phyloP scores from a whole-genome alignment of 176 grass and related monocot species.

The Pontederia crassipes region DNA sequence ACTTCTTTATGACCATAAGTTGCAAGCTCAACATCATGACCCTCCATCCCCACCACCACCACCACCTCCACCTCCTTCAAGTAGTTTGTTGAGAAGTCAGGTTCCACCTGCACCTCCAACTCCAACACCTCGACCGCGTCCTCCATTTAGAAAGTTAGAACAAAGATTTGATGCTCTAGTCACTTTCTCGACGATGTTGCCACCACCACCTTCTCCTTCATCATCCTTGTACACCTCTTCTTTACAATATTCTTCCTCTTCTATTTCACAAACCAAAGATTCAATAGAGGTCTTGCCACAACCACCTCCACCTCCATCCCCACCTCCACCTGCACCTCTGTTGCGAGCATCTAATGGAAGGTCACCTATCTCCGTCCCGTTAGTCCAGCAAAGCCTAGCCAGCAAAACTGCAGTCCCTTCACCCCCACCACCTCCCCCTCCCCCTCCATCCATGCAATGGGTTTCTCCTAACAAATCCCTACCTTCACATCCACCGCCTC shows the following conservation, averaged over 20 bases:
- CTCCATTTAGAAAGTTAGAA: no score
- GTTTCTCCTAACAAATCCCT: constrained; percentile 1
- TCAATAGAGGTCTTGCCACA: constrained; percentile 25
- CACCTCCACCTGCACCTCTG: constrained; percentile 4
- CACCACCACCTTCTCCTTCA: constrained; percentile 15
- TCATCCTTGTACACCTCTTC: constrained; percentile 1
- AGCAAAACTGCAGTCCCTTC: not conserved
- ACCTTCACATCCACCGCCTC: constrained; percentile 14
- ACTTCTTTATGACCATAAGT: not conserved
- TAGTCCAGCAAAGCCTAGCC: not conserved
- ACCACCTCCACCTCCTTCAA: not conserved
- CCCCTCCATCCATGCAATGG: no score
- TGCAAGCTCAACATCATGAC: not conserved
- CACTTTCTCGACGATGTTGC: no score
- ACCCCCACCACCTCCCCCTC: no score
- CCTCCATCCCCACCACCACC: not conserved
- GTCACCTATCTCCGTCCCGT: not conserved
- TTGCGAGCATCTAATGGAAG: not conserved
- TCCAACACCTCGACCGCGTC: constrained; percentile 19
- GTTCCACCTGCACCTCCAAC: not conserved
- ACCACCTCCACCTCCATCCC: constrained; percentile 28
- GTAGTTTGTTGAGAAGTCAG: no score
- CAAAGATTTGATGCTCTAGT: no score
- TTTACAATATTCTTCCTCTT: constrained; percentile 13
- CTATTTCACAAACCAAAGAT: constrained; percentile 15